phyloP scores from a whole-genome alignment of 352 stramenopile species.

The Blastocystis sp. region DNA sequence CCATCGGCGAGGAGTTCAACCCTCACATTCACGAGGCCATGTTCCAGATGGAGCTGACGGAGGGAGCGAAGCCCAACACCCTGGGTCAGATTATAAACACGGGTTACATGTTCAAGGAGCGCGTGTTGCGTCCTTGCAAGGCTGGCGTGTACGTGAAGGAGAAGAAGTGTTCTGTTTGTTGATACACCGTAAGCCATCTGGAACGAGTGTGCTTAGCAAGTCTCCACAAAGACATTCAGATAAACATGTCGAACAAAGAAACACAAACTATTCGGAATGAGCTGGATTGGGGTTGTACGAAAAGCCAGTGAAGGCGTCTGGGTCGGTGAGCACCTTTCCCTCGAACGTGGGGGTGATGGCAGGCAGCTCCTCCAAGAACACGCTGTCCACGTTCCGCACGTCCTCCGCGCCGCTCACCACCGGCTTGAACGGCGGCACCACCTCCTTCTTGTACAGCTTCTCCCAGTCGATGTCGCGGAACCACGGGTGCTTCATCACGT shows the following conservation, averaged over 20 bases:
- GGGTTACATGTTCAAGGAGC: constrained; percentile 65
- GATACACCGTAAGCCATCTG: neutral
- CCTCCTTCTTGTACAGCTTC: constrained; percentile 33
- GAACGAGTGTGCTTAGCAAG: neutral
- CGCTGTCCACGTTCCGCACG: constrained; percentile 78
- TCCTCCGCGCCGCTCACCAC: neutral
- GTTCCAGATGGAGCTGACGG: constrained; percentile 49
- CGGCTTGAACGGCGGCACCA: constrained; percentile 20
- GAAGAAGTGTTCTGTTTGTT: constrained; percentile 19
- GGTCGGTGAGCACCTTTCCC: constrained; percentile 73
- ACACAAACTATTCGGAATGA: constrained; percentile 4
- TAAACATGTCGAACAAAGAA: neutral
- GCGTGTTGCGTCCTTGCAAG: constrained; percentile 60
- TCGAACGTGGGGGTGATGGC: neutral
- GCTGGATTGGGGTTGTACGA: constrained; percentile 76
- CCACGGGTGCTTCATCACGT: constrained; percentile 7
- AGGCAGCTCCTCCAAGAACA: constrained; percentile 74
- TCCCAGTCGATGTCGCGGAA: constrained; percentile 18
- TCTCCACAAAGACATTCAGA: neutral
- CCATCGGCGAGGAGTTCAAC: constrained; percentile 42
- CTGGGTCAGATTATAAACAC: constrained; percentile 49
- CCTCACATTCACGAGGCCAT: constrained; percentile 55
- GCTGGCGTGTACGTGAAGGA: constrained; percentile 46
- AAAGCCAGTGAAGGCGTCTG: constrained; percentile 86
- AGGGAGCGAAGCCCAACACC: constrained; percentile 39